Evolutionary conservation across 305 asterid genomes (phyloP).

Genomic region (Fraxinus albicans): DNA sequence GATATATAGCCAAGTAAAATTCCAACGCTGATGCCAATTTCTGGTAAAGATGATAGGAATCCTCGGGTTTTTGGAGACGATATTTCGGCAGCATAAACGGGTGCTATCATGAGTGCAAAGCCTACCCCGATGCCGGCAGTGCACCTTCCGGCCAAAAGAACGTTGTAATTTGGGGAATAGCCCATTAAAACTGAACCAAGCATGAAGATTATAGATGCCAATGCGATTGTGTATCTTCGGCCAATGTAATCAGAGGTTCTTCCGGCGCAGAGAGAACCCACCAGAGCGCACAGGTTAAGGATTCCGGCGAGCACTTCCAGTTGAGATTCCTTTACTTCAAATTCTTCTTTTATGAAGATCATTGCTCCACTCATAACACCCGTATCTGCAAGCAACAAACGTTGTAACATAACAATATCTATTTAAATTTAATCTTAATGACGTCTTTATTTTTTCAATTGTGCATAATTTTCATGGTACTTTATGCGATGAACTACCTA

Average conservation of each 20-base stretch:
- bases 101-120: conserved; percentile 81
- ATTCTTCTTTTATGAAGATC: conserved; percentile 70
- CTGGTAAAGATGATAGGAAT: conserved; percentile 60
- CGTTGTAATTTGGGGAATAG: conserved; percentile 50
- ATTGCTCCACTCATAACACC: conserved; percentile 91
- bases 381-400: conserved; percentile 44
- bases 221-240: conserved; percentile 53
- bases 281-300: conserved; percentile 60
- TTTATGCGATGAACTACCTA: not conserved
- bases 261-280: conserved; percentile 73
- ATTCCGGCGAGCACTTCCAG: conserved; percentile 66
- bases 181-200: conserved; percentile 77
- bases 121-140: conserved; percentile 77
- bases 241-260: conserved; percentile 70
- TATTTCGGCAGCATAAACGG: conserved; percentile 73
- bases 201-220: conserved; percentile 61
- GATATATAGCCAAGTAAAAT: conserved; percentile 66
- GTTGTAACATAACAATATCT: not conserved
- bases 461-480: not conserved
- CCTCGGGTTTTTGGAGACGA: conserved; percentile 67
- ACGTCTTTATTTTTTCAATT: not conserved
- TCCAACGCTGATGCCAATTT: conserved; percentile 65
- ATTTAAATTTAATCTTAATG: not conserved
- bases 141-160: conserved; percentile 57
- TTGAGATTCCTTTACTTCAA: conserved; percentile 46